Conservation (phyloP, 1,139 yeast genomes). For the Protomyces inouyei region DNA sequence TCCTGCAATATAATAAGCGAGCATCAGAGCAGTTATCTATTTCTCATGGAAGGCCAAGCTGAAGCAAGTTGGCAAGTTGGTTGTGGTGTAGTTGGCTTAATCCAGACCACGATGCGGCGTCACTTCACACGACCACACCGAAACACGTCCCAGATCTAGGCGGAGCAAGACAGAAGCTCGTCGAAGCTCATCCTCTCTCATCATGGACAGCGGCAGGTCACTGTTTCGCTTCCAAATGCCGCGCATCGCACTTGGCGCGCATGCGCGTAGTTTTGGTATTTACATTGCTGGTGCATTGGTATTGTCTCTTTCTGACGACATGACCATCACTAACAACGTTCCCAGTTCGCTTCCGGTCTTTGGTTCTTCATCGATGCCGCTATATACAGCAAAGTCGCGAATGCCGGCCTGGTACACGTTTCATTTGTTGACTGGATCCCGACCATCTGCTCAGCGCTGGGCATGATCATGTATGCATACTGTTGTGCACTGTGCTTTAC, state of each 20-base stretch:
- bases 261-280: conserved; percentile 20
- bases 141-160: too few species aligned
- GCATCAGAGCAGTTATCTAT: background rate
- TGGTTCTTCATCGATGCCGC: conserved; percentile 90
- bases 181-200: background rate
- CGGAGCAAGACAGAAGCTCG: too few species aligned
- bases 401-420: conserved; percentile 81
- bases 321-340: too few species aligned
- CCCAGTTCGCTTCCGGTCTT: conserved; percentile 69
- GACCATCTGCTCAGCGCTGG: conserved; percentile 76
- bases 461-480: conserved; percentile 59
- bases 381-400: conserved; percentile 73
- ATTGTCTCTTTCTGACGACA: background rate
- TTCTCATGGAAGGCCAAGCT: background rate
- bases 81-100: background rate
- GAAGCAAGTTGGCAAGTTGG: background rate
- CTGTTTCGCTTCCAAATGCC: conserved; percentile 23
- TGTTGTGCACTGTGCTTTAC: background rate
- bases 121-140: background rate
- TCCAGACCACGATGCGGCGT: too few species aligned
- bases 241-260: conserved; percentile 11
- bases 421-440: conserved; percentile 96
- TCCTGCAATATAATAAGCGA: conserved; percentile 7
- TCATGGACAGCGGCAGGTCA: background rate
- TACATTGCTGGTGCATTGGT: conserved; percentile 14